Base-by-base conservation (phyloP, 345 rosid genomes). In the Erysimum cheiranthoides region DNA sequence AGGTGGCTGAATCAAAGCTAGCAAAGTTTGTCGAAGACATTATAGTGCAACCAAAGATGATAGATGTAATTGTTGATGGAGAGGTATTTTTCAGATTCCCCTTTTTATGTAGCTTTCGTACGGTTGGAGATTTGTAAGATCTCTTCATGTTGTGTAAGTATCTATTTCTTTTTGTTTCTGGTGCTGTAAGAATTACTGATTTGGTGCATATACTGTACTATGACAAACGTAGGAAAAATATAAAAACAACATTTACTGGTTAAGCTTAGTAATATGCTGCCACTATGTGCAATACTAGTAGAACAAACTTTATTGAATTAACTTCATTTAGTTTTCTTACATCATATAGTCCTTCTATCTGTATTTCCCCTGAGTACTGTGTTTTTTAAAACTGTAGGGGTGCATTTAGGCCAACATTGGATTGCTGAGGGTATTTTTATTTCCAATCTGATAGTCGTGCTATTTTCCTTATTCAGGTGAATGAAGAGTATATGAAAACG, bases 1-100 rank as follows among this genome's bases (percentile, higher is more conserved):
- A 92, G 99, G 96, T 87, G 60, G 99, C 99, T 71, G 99, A 95
- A 82, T 90, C 97, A 68, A 93, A 89, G 84, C 84, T 95, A 66
- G 97, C 96, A 14, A 95, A 80, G 78, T 95, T 95, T 87, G 98
- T 95, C 27, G 98, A 92, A 84, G 99, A 95, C 82, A 92, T 95
- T 64, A 90, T 95, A 61, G 87, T 92, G 54, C 98, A 98, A 64
- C 98, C 98, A 35, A 88, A 93, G 83, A 95, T 95, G 99, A 89
- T 92, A 4, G 98, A 95, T 80, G 82, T 95, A 51, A 86, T 95
- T 77, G 93, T 95, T 76, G 99, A 95, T 72, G 99, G 97, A 83
- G 99, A 95, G 99, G 99, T 95, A 86, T 54, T 66, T 80, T 45
- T 9, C 9, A 30, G 38, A 25, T 47, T 49, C 25, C 73, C n/a